Evolutionary conservation across 306 rosid species (phyloP), one percentile per base, ranked within the genome.

Genomic region (Acacia crassicarpa): DNA sequence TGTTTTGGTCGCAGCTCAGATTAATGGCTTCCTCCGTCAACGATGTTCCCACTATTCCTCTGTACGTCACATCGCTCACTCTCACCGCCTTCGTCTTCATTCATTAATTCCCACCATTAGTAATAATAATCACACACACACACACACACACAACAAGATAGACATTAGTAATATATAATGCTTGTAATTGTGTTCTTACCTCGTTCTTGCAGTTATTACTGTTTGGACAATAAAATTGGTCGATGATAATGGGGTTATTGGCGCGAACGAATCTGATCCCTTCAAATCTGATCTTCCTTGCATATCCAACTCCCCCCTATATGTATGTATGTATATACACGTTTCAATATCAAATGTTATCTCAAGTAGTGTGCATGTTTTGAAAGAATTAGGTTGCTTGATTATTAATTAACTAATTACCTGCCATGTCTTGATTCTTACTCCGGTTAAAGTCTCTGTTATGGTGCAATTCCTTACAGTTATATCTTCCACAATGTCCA

Each of bases 391-490:
- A 46, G 23, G 62, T 56, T 72, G 27, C 38, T 62, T n/a, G 54
- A 16, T 63, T 19, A 19, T 17, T 54, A 54, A 54, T 53, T 53
- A 53, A 53, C 16, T 33, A 66, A 16, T 33, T 66, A 91, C 94
- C 92, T 92, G 85, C 86, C 87, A 85, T 69, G 94, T 90, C 86
- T 92, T 92, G 77, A 92, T 90, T 62, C 97, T 89, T 44, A 86
- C 92, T 77, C 90, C 97, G 72, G 88, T 82, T 73, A 82, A 66
- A 6, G 97, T 90, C 72, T 84, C 82, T 0, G 73, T 84, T 58
- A 92, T 45, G 1, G 81, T 85, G 67, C 94, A 90, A 53, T 91
- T 83, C 5, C 22, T 20, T 43, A 91, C 93, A 44, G 88, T 86
- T 41, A 91, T 79, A 20, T 87, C 87, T 83, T 92, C 91, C 33